Base-by-base conservation (phyloP, 2,329 filamentous ascomycete species). In the Cercospora sp. region DNA sequence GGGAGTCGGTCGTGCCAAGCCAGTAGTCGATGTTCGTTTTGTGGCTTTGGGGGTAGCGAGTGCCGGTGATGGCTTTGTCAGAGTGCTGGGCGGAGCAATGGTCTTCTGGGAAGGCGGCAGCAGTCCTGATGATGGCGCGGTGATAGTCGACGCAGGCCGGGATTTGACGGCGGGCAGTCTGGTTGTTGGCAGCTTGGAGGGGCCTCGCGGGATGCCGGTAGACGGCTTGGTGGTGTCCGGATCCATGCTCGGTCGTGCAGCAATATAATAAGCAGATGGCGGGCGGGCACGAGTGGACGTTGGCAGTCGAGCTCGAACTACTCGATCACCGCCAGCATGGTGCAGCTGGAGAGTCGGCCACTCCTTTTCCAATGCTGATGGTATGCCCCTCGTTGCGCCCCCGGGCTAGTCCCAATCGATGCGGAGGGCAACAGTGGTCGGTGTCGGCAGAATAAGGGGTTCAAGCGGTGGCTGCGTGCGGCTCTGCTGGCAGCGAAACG, bases 151-250 rank as follows among this genome's bases (percentile, higher is more conserved):
- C 4, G 61, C 31, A 18, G 61, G 48, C 28, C 61, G 61, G 61
- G 61, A 30, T 53, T 9, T 36, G 30, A 51, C 62, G 51, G 62
- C 48, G n/a, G 62, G 45, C 61, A 57, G 51, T 57, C 62, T 57
- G 28, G 62, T 57, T 4, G 62, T 64, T 6, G 62, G 62, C 62
- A 64, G 5, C 23, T 64, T 64, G 51, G 62, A 64, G 28, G 62
- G 31, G 48, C 62, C 62, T 64, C 62, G 28, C 20, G 62, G 62
- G 16, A 64, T 64, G 31, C 62, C 62, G 12, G 62, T 64, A 8
- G 62, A 64, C 20, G 61, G 61, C 31, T 55, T 63, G 45, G 20
- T 36, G 18, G 36, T 62, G 28, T 58, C 45, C 10, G 48, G 10
- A n/a, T 64, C 48, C 45, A 42, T 42, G 48, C 13, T 36, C 48